Evolutionary conservation across 768 basidiomycete genomes (phyloP).

Genomic region (Rubroboletus pulcherrimus): DNA sequence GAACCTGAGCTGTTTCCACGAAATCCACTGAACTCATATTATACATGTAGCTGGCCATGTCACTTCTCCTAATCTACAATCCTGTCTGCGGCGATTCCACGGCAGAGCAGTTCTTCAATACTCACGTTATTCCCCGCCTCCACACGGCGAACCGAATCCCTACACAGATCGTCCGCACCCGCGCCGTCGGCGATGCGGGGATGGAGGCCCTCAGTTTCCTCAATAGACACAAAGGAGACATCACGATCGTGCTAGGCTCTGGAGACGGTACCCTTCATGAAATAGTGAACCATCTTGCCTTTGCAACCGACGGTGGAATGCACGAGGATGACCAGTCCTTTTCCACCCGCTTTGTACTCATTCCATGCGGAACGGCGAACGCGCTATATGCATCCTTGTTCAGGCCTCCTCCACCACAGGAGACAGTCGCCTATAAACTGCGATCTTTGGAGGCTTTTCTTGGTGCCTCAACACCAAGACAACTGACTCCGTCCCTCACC

Average conservation of each 20-base stretch:
- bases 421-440: conserved; percentile 42
- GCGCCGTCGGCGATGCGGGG: conserved; percentile 53
- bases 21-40: background rate
- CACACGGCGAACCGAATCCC: conserved; percentile 31
- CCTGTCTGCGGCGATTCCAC: conserved; percentile 64
- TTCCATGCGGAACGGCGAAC: conserved; percentile 91
- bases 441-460: conserved; percentile 56
- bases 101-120: conserved; percentile 52
- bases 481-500: conserved; percentile 54
- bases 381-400: conserved; percentile 82
- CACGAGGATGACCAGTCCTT: conserved; percentile 10
- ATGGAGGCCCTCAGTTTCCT: conserved; percentile 41
- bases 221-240: conserved; percentile 23
- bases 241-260: conserved; percentile 62
- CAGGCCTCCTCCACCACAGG: conserved; percentile 38
- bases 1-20: background rate
- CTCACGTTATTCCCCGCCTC: conserved; percentile 65
- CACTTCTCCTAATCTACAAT: conserved; percentile 68
- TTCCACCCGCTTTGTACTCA: conserved; percentile 44
- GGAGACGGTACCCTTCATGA: conserved; percentile 95
- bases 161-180: conserved; percentile 44
- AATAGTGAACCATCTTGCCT: conserved; percentile 59
- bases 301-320: conserved; percentile 19
- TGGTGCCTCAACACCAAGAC: conserved; percentile 32
- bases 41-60: conserved; percentile 31